Evolutionary conservation across 768 basidiomycete species (phyloP), one percentile per base, ranked within the genome.

Genomic region (Leccinum olivaceopallidum): DNA sequence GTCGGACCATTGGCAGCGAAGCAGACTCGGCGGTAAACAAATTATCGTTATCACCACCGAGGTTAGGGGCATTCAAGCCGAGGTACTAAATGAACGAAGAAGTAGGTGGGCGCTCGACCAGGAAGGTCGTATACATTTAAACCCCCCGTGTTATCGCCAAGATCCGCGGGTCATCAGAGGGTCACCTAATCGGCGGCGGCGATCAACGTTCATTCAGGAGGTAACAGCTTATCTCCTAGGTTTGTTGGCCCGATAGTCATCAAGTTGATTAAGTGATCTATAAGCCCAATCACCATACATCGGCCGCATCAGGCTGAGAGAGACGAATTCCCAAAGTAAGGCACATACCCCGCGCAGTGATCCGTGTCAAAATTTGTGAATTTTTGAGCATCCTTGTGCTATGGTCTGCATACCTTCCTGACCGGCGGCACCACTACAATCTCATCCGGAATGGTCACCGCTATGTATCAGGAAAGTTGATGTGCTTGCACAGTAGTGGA

Each of bases 181-280:
- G 59, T 61, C 69, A 37, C 64, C 69, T 70, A 24, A 14, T 28
- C 16, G 12, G 26, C 16, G 13, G 4, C 16, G n/a, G 32, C 10
- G 16, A 52, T 67, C 39, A 56, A 32, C 24, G 0, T 18, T 16
- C 36, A 10, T 4, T 57, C 47, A 24, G 6, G 22, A 7, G 42
- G 3, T 44, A 42, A 42, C 28, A 30, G 28, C 42, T 42, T n/a
- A 18, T 42, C 18, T n/a, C 42, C 4, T 44, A n/a, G n/a, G n/a
- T 44, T 44, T 44, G 42, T 44, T 44, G 42, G 5, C 13, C 9
- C 36, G 22, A 69, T 71, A 50, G 50, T 59, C 67, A 71, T 71
- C 64, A 68, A 57, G 24, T 69, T 69, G 13, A 67, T 71, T 55
- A 69, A 55, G 14, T 64, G 63, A 22, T 71, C 71, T 44, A 44